Conservation (phyloP, 139 green algal genomes). For the Chlamydomonas urium region DNA sequence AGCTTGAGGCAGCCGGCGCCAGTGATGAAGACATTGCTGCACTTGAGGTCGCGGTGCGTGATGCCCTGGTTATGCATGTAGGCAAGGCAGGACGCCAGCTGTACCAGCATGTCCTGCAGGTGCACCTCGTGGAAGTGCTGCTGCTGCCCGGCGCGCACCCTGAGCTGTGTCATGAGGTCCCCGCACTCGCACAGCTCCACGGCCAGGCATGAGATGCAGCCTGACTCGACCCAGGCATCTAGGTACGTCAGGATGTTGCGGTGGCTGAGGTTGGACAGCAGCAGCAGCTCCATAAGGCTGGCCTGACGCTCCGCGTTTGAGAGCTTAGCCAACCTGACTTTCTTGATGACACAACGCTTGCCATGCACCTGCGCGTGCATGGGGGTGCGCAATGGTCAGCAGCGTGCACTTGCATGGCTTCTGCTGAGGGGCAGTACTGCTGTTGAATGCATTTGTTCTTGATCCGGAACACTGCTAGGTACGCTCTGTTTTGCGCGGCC, state of each 20-base stretch:
- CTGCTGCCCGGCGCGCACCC: background rate
- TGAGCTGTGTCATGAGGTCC: constrained; percentile 27
- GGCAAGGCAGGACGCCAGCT: constrained; percentile 19
- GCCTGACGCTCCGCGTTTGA: constrained; percentile 21
- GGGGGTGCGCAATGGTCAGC: background rate
- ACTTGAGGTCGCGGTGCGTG: constrained; percentile 31
- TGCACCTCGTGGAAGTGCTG: constrained; percentile 23
- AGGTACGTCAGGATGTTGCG: background rate
- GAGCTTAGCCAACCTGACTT: constrained; percentile 22
- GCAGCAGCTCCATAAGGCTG: constrained; percentile 20
- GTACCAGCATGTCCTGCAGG: constrained; percentile 32
- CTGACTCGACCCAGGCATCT: background rate
- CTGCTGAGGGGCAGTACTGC: too few relatives aligned
- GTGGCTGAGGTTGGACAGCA: constrained; percentile 20
- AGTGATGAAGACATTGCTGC: constrained; percentile 28
- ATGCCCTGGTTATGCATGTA: constrained; percentile 30
- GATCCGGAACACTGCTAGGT: too few relatives aligned
- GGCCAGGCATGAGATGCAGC: background rate
- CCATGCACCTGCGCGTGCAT: constrained; percentile 8
- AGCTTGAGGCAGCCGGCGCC: constrained; percentile 27
- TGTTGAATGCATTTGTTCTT: too few relatives aligned
- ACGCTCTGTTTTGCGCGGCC: too few relatives aligned
- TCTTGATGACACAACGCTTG: constrained; percentile 25
- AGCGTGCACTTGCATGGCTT: too few relatives aligned
- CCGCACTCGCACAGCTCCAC: constrained; percentile 33